Evolutionary conservation across 2,329 filamentous ascomycete genomes (phyloP).

Genomic region (Parasarocladium wereldwijsianum): DNA sequence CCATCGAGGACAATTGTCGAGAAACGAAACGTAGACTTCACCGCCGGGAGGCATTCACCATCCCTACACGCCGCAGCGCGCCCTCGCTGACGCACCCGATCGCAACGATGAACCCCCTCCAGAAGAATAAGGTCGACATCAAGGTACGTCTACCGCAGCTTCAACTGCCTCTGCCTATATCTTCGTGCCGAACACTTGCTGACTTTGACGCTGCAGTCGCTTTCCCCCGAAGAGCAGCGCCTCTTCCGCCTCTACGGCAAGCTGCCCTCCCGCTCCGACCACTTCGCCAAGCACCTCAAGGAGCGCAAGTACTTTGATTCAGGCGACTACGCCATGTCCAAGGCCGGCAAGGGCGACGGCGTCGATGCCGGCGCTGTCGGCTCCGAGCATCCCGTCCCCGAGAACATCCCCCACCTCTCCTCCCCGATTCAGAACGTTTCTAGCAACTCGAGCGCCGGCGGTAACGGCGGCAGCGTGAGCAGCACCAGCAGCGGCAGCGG

Average conservation of each 20-base stretch:
- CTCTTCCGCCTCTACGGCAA: conserved; percentile 97
- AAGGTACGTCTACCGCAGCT: conserved; percentile 37
- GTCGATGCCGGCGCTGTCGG: conserved; percentile 89
- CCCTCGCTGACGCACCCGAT: no score
- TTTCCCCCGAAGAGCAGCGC: conserved; percentile 88
- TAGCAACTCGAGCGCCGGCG: conserved; percentile 13
- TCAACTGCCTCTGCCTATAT: not conserved
- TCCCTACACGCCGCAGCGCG: no score
- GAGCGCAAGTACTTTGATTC: conserved; percentile 99
- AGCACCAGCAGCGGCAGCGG: conserved; percentile 8
- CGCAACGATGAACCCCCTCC: conserved; percentile 73
- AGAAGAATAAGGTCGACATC: conserved; percentile 97
- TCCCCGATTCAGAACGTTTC: conserved; percentile 37
- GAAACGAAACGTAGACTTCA: no score
- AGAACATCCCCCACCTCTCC: conserved; percentile 85
- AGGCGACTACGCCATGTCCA: conserved; percentile 89
- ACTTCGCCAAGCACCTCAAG: conserved; percentile 96
- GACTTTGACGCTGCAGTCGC: conserved; percentile 41
- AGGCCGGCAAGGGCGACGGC: conserved; percentile 91
- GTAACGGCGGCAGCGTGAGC: conserved; percentile 8
- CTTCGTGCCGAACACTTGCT: conserved; percentile 7
- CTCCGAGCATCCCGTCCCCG: conserved; percentile 84
- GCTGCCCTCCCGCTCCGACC: conserved; percentile 87
- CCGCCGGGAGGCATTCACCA: no score
- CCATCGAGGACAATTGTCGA: no score